These are phyloP conservation scores for Amanita pseudoporphyria DNA, from an alignment of 768 basidiomycete species.

Conservation along the genomic window DNA sequence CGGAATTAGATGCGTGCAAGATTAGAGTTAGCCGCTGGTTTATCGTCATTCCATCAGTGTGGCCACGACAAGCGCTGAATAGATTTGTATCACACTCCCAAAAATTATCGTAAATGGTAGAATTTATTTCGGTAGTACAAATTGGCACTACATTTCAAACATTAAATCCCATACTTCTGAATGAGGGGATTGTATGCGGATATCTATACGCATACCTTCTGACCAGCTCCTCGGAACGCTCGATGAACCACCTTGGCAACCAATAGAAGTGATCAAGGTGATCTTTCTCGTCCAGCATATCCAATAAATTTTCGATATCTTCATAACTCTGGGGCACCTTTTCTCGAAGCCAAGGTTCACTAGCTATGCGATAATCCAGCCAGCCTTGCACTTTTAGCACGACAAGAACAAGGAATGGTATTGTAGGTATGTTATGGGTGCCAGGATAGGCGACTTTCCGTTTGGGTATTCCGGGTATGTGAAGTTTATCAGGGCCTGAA, in stretches of 20 bases:
- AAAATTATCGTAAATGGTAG: too few species aligned
- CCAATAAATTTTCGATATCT: background rate
- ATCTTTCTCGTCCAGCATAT: background rate
- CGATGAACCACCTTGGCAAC: background rate
- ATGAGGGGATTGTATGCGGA: background rate
- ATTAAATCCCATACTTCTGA: background rate
- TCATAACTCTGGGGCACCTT: background rate
- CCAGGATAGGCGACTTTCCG: slow-evolving; percentile 12
- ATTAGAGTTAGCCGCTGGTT: background rate
- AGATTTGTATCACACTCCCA: background rate
- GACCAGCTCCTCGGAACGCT: background rate
- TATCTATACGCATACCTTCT: background rate
- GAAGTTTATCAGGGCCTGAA: slow-evolving; percentile 18
- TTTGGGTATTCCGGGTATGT: slow-evolving; percentile 21
- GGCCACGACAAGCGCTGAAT: background rate
- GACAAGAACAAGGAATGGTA: slow-evolving; percentile 21
- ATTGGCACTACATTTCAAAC: background rate
- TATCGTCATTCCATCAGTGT: too few species aligned
- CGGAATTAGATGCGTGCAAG: background rate
- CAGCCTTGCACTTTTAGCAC: slow-evolving; percentile 11
- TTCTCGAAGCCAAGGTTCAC: background rate
- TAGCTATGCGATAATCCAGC: background rate
- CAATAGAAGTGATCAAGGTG: background rate
- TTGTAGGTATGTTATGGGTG: slow-evolving; percentile 14
- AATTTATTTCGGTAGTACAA: background rate